Base-by-base conservation (phyloP, 139 green algal genomes). In the Coccomyxa sp. region DNA sequence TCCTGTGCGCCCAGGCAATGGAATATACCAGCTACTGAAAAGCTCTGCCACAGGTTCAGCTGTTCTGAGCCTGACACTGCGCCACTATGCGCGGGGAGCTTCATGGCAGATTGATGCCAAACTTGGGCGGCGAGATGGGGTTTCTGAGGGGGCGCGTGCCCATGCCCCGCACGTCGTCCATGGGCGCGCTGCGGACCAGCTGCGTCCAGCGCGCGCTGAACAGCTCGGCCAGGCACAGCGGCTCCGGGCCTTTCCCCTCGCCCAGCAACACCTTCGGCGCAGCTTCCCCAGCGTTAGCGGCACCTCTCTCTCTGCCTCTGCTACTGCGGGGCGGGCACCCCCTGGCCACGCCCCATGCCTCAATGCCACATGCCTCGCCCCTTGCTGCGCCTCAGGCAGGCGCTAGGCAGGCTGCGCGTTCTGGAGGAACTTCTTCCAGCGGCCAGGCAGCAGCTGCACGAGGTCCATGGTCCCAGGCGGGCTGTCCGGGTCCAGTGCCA, bases 341-440 rank as follows among this genome's bases (percentile, higher is more conserved):
- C n/a, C n/a, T n/a, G n/a, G n/a, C n/a, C n/a, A n/a, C n/a, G n/a
- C n/a, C n/a, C n/a, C n/a, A n/a, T n/a, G n/a, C n/a, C n/a, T n/a
- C n/a, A n/a, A n/a, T n/a, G n/a, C n/a, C n/a, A n/a, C n/a, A n/a
- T n/a, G n/a, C n/a, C n/a, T n/a, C n/a, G n/a, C n/a, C n/a, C n/a
- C n/a, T n/a, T n/a, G n/a, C 50, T 64, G 22, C 68, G 39, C 85
- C 82, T 31, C 88, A 75, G 37, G 81, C 76, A n/a, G 79, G 76
- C 8, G 95, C 86, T 5, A 84, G 0, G 93, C 90, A 35, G 90
- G 85, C 50, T 89, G 87, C 6, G 80, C 85, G 77, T 92, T 93
- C 33, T 93, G 89, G 58, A 98, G 92, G 84, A 97, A 98, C 70
- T 94, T 86, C 9, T 87, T 84, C 93, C 93, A 98, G 70, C 92